Percentiles rank a stretch among this genome's conserved stretches.
Evolutionary conservation across 2,329 filamentous ascomycete species (phyloP).

Genomic region (Botrytis byssoidea): DNA sequence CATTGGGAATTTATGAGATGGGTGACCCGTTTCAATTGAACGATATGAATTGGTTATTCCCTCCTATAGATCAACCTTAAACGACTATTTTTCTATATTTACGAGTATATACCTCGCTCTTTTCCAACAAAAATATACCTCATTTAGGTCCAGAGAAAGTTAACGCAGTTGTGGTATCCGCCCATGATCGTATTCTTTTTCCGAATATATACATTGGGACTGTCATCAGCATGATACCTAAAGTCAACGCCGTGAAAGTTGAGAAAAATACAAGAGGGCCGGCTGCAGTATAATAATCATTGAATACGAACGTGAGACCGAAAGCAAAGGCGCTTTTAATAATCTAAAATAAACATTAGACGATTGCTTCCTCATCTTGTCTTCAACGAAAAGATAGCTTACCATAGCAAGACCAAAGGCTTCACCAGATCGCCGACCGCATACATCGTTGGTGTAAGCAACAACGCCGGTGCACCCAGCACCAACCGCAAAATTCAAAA

Average conservation of each 20-base stretch:
- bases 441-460: neutral
- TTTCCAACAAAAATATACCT: neutral
- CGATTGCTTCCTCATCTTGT: too few relatives aligned
- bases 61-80: neutral
- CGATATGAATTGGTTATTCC: slow-evolving; percentile 7
- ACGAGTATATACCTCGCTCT: neutral
- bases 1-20: neutral
- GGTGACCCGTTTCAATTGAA: slow-evolving; percentile 7
- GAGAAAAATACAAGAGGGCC: neutral
- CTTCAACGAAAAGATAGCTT: neutral
- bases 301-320: neutral
- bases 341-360: neutral
- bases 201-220: neutral
- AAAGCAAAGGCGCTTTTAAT: neutral
- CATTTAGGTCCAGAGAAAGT: neutral
- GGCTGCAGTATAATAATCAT: neutral
- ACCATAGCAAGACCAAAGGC: neutral
- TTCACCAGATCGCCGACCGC: neutral
- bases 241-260: neutral
- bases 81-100: neutral
- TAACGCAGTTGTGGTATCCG: neutral
- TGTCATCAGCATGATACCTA: neutral
- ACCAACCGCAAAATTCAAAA: neutral
- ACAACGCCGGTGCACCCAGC: neutral
- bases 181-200: neutral